These are phyloP conservation scores for Xylaria sp. DNA, from an alignment of 2,329 filamentous ascomycete genomes.

Conservation along the genomic window DNA sequence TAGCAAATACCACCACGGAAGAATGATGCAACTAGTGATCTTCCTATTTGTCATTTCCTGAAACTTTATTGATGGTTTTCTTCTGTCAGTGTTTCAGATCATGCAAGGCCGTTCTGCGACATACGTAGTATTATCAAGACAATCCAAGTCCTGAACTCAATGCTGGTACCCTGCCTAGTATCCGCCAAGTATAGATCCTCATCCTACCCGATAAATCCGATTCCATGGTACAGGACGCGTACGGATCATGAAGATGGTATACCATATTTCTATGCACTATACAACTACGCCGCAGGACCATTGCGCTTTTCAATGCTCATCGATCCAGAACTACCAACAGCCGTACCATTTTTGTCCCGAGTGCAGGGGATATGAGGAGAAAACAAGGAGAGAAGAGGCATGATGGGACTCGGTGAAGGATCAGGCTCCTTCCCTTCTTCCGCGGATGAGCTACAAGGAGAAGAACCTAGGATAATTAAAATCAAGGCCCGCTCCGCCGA, in stretches of 20 bases:
- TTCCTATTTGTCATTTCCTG: conserved; percentile 18
- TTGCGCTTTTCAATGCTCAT: not conserved
- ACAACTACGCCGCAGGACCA: conserved; percentile 11
- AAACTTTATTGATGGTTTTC: conserved; percentile 2
- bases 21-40: not conserved
- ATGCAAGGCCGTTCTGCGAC: conserved; percentile 19
- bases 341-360: not conserved
- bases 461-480: not conserved
- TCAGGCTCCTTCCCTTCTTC: conserved; percentile 27
- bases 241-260: conserved; percentile 19
- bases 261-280: conserved; percentile 8
- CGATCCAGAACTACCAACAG: not conserved
- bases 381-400: conserved; percentile 2
- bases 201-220: conserved; percentile 26
- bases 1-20: not conserved
- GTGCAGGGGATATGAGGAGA: not conserved
- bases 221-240: conserved; percentile 17
- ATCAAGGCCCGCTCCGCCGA: conserved; percentile 13
- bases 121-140: not conserved
- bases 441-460: conserved; percentile 3
- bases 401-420: conserved; percentile 16
- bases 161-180: conserved; percentile 8
- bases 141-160: conserved; percentile 11
- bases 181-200: conserved; percentile 22
- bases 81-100: conserved; percentile 20